These are phyloP conservation scores for Cordyceps sp. DNA, from an alignment of 2,329 filamentous ascomycete genomes.

Conservation along the genomic window DNA sequence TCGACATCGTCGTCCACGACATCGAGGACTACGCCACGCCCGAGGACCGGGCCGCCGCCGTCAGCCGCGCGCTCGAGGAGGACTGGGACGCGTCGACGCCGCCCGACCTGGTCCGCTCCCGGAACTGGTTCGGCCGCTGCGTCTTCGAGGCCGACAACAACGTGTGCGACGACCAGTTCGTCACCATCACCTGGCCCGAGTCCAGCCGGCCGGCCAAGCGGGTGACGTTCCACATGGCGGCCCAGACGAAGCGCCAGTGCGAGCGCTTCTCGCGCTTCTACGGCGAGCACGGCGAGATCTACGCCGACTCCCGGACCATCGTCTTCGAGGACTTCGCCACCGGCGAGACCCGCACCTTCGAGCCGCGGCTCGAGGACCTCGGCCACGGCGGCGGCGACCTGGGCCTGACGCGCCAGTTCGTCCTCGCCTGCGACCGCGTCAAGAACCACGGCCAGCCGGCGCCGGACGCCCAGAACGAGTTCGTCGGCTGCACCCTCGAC, in stretches of 20 bases:
- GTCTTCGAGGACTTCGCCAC: slow-evolving; percentile 44
- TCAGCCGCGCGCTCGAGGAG: slow-evolving; percentile 27
- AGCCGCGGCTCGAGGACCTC: slow-evolving; percentile 16
- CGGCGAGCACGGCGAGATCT: slow-evolving; percentile 71
- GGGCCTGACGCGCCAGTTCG: slow-evolving; percentile 63
- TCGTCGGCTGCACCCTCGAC: slow-evolving; percentile 69
- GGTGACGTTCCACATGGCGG: slow-evolving; percentile 86
- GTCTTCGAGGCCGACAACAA: slow-evolving; percentile 89
- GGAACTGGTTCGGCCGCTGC: slow-evolving; percentile 82
- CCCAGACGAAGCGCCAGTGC: slow-evolving; percentile 75
- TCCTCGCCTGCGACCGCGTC: slow-evolving; percentile 65
- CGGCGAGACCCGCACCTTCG: slow-evolving; percentile 13
- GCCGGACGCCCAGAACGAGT: slow-evolving; percentile 53
- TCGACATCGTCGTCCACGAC: slow-evolving; percentile 79
- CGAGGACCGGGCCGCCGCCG: slow-evolving; percentile 19
- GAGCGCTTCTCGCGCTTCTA: slow-evolving; percentile 74
- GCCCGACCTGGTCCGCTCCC: slow-evolving; percentile 26
- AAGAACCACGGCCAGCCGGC: slow-evolving; percentile 53
- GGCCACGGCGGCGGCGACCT: slow-evolving; percentile 24
- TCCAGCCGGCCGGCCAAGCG: slow-evolving; percentile 54
- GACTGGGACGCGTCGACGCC: slow-evolving; percentile 36
- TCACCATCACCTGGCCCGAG: slow-evolving; percentile 78
- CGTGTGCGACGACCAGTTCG: slow-evolving; percentile 83
- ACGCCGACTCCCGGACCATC: slow-evolving; percentile 68
- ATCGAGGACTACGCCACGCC: slow-evolving; percentile 57